phyloP scores from a whole-genome alignment of 495 filamentous ascomycete species.

The Aspergillus hancockii region DNA sequence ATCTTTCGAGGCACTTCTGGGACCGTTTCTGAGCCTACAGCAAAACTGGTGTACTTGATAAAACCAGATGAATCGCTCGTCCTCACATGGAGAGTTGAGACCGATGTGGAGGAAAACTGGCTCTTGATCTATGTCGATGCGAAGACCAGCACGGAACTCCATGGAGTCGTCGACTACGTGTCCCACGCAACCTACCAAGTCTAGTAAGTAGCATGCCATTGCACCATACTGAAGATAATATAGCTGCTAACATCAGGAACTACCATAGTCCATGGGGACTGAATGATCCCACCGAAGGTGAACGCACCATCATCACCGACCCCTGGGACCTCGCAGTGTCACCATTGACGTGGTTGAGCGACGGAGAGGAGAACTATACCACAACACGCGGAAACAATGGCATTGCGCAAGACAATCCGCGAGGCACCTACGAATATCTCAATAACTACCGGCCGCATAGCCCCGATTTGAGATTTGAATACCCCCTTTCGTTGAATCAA shows the following conservation, averaged over 20 bases:
- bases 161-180: slow-evolving; percentile 16
- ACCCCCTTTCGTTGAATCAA: not conserved
- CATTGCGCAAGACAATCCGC: slow-evolving; percentile 14
- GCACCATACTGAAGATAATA: not conserved
- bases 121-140: slow-evolving; percentile 16
- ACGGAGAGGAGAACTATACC: slow-evolving; percentile 6
- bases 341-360: slow-evolving; percentile 12
- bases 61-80: not conserved
- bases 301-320: slow-evolving; percentile 2
- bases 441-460: slow-evolving; percentile 7
- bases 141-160: not conserved
- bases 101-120: slow-evolving; percentile 12
- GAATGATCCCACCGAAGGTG: slow-evolving; percentile 14
- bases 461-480: slow-evolving; percentile 2
- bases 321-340: slow-evolving; percentile 11
- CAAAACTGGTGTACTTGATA: slow-evolving; percentile 11
- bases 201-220: slow-evolving; percentile 6
- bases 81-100: slow-evolving; percentile 15
- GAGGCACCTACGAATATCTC: not conserved
- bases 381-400: slow-evolving; percentile 15
- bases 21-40: slow-evolving; percentile 12
- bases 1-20: slow-evolving; percentile 8
- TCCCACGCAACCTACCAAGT: slow-evolving; percentile 13
- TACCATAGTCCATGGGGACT: slow-evolving; percentile 12
- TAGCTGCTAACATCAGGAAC: not conserved